Evolutionary conservation across 148 eudicot genomes (phyloP), one percentile per base, ranked within the genome.

Genomic region (Polygonum maritimum): DNA sequence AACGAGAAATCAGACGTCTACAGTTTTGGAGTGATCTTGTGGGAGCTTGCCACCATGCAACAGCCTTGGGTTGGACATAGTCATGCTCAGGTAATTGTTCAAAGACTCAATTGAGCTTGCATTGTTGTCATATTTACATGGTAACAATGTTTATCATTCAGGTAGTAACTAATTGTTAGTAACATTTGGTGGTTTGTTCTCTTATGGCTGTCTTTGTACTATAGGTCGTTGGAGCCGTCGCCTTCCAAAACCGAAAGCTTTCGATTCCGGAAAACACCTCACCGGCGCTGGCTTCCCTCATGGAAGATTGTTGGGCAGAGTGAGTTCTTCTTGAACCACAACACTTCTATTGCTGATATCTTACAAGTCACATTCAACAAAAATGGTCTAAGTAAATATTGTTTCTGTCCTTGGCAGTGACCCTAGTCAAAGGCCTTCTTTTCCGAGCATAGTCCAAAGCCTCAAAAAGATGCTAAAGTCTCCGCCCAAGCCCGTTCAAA

Each of bases 181-280:
- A 18, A 44, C 40, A 54, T 15, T 38, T 36, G 15, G 35, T 9
- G 9, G 76, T 58, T 10, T 71, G 8, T 16, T 36, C 26, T 31
- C 19, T 47, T 6, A 47, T 69, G 45, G 15, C 36, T 41, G 22
- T 35, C 10, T 75, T 54, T 51, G 13, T 5, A 44, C 63, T 78
- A 69, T 78, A 95, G 99, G 99, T 95, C 76, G 99, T 95, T 63
- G 99, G 97, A 74, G 99, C 97, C 71, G 97, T 95, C 77, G 99
- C 92, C 79, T 95, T 95, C 83, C 97, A 95, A 82, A 92, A 89
- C 45, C 84, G 97, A 79, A 90, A 91, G 87, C 99, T 92, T 75
- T 63, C 84, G 21, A 86, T 92, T 60, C 99, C 99, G 13, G 77
- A 79, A 73, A 91, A 83, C 51, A 86, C 88, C 60, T 87, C 97